Conservation (phyloP, 345 rosid genomes). For the Ceriops decandra region DNA sequence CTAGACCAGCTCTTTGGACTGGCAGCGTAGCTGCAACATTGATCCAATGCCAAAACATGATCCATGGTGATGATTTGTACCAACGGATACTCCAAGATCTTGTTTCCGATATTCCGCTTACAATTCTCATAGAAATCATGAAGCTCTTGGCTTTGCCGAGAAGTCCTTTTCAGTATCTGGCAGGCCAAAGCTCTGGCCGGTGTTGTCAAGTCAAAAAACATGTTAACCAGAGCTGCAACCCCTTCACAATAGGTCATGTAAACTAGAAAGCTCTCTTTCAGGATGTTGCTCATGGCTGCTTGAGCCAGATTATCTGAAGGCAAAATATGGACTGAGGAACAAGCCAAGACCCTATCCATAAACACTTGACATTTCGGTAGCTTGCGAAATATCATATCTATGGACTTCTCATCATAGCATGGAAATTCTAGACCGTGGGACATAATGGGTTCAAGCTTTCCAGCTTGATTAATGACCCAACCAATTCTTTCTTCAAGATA, state of each 20-base stretch:
- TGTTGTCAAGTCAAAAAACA: conserved; percentile 60
- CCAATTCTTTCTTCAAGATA: conserved; percentile 77
- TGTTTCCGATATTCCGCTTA: conserved; percentile 40
- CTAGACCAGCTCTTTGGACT: not conserved
- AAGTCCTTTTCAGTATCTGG: conserved; percentile 58
- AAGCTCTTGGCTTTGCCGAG: conserved; percentile 52
- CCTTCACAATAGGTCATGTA: conserved; percentile 52
- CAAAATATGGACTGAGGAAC: conserved; percentile 35
- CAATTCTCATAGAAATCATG: conserved; percentile 50
- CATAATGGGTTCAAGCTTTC: conserved; percentile 72
- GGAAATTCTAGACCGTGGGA: conserved; percentile 39
- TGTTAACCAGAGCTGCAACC: conserved; percentile 43
- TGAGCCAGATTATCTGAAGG: conserved; percentile 42
- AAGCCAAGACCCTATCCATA: conserved; percentile 56
- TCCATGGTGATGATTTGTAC: conserved; percentile 57
- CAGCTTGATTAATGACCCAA: conserved; percentile 77
- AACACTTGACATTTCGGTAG: conserved; percentile 66
- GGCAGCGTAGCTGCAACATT: conserved; percentile 30
- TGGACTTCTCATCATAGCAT: conserved; percentile 46
- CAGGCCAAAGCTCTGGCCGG: conserved; percentile 66
- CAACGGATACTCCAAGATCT: conserved; percentile 58
- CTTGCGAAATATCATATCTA: conserved; percentile 55
- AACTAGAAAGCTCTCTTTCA: conserved; percentile 88
- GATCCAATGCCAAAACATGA: conserved; percentile 57
- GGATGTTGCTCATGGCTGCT: conserved; percentile 57